A percentile compares a stretch with the other conserved stretches of the same genome.
Conservation (phyloP, 257 asterid genomes). For the Euphrasia confusa region DNA sequence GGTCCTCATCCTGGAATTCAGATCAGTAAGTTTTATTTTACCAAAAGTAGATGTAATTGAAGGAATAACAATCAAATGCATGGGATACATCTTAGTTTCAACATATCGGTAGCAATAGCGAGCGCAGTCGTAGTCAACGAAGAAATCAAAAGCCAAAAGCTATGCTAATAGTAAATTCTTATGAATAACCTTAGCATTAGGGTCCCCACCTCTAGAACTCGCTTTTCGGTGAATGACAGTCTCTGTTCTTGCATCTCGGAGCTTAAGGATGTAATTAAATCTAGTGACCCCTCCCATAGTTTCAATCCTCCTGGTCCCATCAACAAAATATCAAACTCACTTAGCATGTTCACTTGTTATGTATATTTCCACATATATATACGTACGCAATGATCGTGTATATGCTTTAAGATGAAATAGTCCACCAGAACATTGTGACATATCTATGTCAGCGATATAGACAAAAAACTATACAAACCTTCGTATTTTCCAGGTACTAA, state of each 20-base stretch:
- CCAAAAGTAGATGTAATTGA: too few relatives aligned
- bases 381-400: not conserved
- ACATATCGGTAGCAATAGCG: too few relatives aligned
- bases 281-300: slow-evolving; percentile 94
- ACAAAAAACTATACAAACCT: slow-evolving; percentile 40
- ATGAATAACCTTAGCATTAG: slow-evolving; percentile 37
- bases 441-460: not conserved
- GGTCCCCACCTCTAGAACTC: slow-evolving; percentile 87
- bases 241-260: slow-evolving; percentile 53
- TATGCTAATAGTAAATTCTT: not conserved
- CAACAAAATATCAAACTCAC: slow-evolving; percentile 5
- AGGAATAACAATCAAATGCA: too few relatives aligned
- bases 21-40: too few relatives aligned
- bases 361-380: not conserved
- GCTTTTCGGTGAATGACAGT: slow-evolving; percentile 55
- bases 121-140: too few relatives aligned
- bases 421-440: too few relatives aligned
- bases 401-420: too few relatives aligned
- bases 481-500: slow-evolving; percentile 95
- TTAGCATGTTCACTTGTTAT: not conserved
- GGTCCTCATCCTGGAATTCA: too few relatives aligned
- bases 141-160: too few relatives aligned
- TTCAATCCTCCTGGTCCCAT: slow-evolving; percentile 74
- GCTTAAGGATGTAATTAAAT: slow-evolving; percentile 57
- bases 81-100: too few relatives aligned